Evolutionary conservation across 2,329 filamentous ascomycete genomes (phyloP), one percentile per base, ranked within the genome.

Genomic region (Paecilomyces fulvus): DNA sequence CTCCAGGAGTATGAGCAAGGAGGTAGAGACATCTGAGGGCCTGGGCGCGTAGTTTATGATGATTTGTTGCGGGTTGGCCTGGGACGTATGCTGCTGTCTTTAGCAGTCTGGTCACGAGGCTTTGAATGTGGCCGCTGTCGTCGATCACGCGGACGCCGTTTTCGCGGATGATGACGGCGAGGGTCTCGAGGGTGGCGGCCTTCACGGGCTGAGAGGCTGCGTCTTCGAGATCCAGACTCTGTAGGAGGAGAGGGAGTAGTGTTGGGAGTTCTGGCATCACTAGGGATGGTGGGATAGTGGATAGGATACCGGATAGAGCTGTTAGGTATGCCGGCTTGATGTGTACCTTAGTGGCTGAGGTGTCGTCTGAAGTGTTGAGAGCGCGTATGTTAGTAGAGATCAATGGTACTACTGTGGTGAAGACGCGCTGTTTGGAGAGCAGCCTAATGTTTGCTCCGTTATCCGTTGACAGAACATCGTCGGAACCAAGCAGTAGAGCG

Each of bases 371-470:
- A 49, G 65, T 61, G 60, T 73, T 74, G 52, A 73, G 64, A 56
- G 70, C 68, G 56, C 76, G 77, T 65, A 85, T 83, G 3, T 75
- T 73, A 25, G 75, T 69, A 3, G 81, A 78, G 52, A 87, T 80
- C 30, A 77, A 69, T 0, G 84, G 83, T 1, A 83, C 75, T 3
- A 84, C 74, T 14, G 83, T 79, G 30, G 77, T 78, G 70, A 88
- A 87, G 46, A 81, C 77, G 59, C 82, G 83, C 63, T 88, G 85
- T 64, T 84, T 85, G 61, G 82, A 80, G 2, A 88, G 74, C 3
- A 83, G 75, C 3, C 84, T 81, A 37, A 87, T 79, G 17, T 78
- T 77, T 58, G 83, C 85, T 59, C 83, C 79, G 62, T 87, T 87
- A 37, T 77, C 71, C 58, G 81, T 78, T 11, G 77, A 83, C 33